Conservation (phyloP, 2,329 filamentous ascomycete species). For the Alternaria gaisen region DNA sequence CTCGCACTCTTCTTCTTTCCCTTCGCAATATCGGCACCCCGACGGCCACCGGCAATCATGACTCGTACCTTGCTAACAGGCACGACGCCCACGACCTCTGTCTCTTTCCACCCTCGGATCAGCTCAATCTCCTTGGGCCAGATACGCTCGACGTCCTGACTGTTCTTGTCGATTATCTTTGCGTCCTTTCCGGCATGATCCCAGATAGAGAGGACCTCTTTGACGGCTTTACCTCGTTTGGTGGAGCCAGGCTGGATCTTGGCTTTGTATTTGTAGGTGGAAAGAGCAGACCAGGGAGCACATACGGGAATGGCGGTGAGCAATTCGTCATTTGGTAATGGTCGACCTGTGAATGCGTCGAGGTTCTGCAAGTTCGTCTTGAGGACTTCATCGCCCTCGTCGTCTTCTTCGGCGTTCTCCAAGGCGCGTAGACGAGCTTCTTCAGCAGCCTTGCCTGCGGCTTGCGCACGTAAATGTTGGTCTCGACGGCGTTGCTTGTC, state of each 20-base stretch:
- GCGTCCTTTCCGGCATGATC: conserved; percentile 67
- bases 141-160: conserved; percentile 72
- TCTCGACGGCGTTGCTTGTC: conserved; percentile 78
- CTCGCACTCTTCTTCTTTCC: conserved; percentile 41
- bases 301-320: conserved; percentile 70
- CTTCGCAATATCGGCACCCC: conserved; percentile 40
- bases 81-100: conserved; percentile 81
- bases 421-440: conserved; percentile 64
- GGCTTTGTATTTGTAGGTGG: conserved; percentile 87
- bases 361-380: conserved; percentile 55
- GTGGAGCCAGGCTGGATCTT: conserved; percentile 89
- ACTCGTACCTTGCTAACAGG: conserved; percentile 82
- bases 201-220: conserved; percentile 88
- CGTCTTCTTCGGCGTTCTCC: conserved; percentile 55
- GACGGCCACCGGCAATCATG: conserved; percentile 66
- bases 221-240: conserved; percentile 95
- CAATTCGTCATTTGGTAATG: conserved; percentile 83
- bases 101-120: conserved; percentile 79
- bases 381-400: conserved; percentile 66
- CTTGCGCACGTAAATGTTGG: conserved; percentile 80
- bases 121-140: conserved; percentile 89
- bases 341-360: conserved; percentile 79
- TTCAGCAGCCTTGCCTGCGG: conserved; percentile 79
- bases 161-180: conserved; percentile 55
- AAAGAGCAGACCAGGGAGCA: conserved; percentile 69